Conservation (phyloP, 345 rosid species). For the Camelina neglecta region DNA sequence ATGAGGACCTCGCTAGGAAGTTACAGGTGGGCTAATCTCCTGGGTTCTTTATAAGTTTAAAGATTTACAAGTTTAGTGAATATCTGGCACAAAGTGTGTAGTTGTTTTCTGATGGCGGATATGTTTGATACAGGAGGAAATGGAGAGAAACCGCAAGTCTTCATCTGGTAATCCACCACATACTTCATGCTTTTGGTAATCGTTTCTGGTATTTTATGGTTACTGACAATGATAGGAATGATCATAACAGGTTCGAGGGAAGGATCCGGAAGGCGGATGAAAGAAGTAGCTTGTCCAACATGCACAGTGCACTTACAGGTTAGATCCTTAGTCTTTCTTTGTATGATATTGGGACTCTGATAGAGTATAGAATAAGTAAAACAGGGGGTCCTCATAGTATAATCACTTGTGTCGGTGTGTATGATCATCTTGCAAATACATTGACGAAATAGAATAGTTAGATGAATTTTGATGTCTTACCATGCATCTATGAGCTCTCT, state of each 20-base stretch:
- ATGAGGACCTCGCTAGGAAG: constrained; percentile 96
- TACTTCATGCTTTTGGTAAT: constrained; percentile 5
- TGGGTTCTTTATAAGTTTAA: neutral
- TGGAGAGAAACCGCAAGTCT: constrained; percentile 85
- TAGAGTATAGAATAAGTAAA: constrained; percentile 21
- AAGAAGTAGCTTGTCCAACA: constrained; percentile 97
- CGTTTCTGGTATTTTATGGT: constrained; percentile 6
- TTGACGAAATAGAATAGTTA: constrained; percentile 13
- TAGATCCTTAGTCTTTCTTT: constrained; percentile 20
- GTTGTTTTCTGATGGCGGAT: constrained; percentile 25
- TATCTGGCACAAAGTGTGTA: neutral
- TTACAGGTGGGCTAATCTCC: constrained; percentile 64
- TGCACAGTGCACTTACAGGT: constrained; percentile 99
- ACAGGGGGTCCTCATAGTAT: neutral
- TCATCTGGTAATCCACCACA: constrained; percentile 57
- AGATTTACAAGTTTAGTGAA: neutral
- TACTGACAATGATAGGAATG: constrained; percentile 17
- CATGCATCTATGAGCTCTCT: neutral
- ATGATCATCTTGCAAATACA: constrained; percentile 24
- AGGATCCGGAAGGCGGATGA: constrained; percentile 84
- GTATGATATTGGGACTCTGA: constrained; percentile 7
- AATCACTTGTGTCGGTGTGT: constrained; percentile 18
- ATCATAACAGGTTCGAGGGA: constrained; percentile 62
- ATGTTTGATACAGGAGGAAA: constrained; percentile 81
- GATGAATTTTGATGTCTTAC: neutral